These are phyloP conservation scores for Puccinia hordei DNA, from an alignment of 1,284 basidiomycete species.

Conservation along the genomic window DNA sequence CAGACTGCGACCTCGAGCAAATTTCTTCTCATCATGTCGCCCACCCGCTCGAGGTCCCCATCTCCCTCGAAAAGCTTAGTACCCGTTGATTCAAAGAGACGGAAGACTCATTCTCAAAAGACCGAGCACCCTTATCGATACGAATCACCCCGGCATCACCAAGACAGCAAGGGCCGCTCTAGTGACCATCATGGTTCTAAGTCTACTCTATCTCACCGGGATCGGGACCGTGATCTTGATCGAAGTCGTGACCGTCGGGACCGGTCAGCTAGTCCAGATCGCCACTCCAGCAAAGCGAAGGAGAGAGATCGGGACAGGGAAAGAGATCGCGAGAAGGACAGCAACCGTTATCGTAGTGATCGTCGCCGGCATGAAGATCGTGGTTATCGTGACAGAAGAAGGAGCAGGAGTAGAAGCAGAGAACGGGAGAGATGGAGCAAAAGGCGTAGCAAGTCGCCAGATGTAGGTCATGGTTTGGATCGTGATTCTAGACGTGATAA, in stretches of 20 bases:
- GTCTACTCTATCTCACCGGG: constrained; percentile 4
- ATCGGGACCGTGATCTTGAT: constrained; percentile 32
- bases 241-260: constrained; percentile 27
- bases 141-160: constrained; percentile 17
- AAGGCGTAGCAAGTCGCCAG: constrained; percentile 31
- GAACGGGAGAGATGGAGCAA: constrained; percentile 53
- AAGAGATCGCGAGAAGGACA: constrained; percentile 48
- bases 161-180: constrained; percentile 12
- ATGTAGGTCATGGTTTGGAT: constrained; percentile 7
- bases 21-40: constrained; percentile 24
- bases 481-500: constrained; percentile 46
- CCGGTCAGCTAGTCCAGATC: constrained; percentile 5
- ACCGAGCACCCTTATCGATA: constrained; percentile 5
- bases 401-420: constrained; percentile 60
- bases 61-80: constrained; percentile 28
- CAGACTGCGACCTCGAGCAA: neutral
- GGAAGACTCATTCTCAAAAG: constrained; percentile 28
- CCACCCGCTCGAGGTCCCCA: constrained; percentile 38
- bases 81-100: constrained; percentile 33
- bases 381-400: constrained; percentile 43
- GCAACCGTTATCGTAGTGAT: constrained; percentile 49
- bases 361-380: constrained; percentile 45
- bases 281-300: neutral
- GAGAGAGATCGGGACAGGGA: constrained; percentile 26
- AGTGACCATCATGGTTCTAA: neutral